These are phyloP conservation scores for Phoma herbarum DNA, from an alignment of 2,329 filamentous ascomycete genomes.

Conservation along the genomic window DNA sequence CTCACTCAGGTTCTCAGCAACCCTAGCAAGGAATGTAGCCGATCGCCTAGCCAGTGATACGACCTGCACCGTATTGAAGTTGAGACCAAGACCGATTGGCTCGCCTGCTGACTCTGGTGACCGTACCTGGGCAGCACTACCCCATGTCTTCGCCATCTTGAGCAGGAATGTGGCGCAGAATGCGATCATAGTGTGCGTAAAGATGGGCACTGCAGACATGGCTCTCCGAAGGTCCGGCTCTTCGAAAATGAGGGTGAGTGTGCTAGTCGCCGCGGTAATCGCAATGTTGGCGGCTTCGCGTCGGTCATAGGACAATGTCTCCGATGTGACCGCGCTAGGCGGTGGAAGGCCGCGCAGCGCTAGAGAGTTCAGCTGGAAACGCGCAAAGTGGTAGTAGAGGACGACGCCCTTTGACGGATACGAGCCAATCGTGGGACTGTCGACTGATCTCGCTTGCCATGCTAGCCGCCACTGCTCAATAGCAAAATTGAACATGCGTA, in stretches of 20 bases:
- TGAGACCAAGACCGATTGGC: slow-evolving; percentile 39
- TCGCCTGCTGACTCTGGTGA: slow-evolving; percentile 40
- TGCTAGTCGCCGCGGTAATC: slow-evolving; percentile 58
- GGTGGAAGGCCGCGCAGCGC: slow-evolving; percentile 53
- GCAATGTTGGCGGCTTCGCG: slow-evolving; percentile 53
- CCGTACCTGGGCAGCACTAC: slow-evolving; percentile 43
- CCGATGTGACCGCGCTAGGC: slow-evolving; percentile 56
- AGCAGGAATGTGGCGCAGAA: slow-evolving; percentile 63
- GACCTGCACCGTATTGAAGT: slow-evolving; percentile 44
- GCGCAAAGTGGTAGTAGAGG: slow-evolving; percentile 64
- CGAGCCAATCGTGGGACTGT: slow-evolving; percentile 41
- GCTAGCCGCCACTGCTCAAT: slow-evolving; percentile 56
- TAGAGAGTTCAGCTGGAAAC: slow-evolving; percentile 62
- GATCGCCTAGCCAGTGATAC: slow-evolving; percentile 39
- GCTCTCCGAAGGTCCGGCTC: slow-evolving; percentile 56
- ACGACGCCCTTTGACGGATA: slow-evolving; percentile 60
- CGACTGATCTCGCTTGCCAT: slow-evolving; percentile 48
- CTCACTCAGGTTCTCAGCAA: slow-evolving; percentile 41
- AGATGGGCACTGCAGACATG: slow-evolving; percentile 58
- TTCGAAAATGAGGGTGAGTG: slow-evolving; percentile 57
- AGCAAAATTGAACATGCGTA: slow-evolving; percentile 54
- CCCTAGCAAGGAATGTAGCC: slow-evolving; percentile 36
- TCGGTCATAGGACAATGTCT: slow-evolving; percentile 55
- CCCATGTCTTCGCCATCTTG: slow-evolving; percentile 59
- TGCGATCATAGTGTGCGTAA: slow-evolving; percentile 62